These are phyloP conservation scores for Setomelanomma holmii DNA, from an alignment of 2,329 filamentous ascomycete species.

Conservation along the genomic window DNA sequence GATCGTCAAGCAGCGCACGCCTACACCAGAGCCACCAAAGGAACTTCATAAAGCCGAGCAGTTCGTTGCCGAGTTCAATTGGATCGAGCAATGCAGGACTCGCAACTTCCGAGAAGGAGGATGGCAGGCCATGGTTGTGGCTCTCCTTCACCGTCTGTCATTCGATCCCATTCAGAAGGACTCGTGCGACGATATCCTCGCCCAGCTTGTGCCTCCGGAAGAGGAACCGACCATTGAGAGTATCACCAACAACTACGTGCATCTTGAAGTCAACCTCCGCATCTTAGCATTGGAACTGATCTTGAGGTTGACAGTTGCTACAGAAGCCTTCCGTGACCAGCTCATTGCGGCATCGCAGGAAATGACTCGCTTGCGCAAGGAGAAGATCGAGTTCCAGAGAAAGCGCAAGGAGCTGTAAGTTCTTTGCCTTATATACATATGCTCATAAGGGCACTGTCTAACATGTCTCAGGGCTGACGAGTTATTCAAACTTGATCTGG, in stretches of 20 bases:
- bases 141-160: constrained; percentile 83
- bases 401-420: constrained; percentile 70
- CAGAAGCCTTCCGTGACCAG: constrained; percentile 83
- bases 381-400: constrained; percentile 92
- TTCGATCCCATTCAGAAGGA: constrained; percentile 73
- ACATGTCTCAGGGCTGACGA: constrained; percentile 67
- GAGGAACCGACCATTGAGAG: constrained; percentile 77
- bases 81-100: constrained; percentile 83
- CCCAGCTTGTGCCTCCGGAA: constrained; percentile 80
- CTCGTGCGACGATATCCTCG: constrained; percentile 79
- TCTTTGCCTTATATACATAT: not conserved
- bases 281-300: constrained; percentile 83
- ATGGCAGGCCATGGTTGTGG: constrained; percentile 90
- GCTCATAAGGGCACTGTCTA: constrained; percentile 4
- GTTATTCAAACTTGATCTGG: constrained; percentile 72
- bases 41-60: constrained; percentile 73
- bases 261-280: constrained; percentile 82
- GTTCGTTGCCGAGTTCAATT: constrained; percentile 75
- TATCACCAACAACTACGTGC: constrained; percentile 73
- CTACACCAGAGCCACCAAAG: constrained; percentile 45
- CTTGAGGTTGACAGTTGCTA: constrained; percentile 84
- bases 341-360: constrained; percentile 91
- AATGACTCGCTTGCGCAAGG: constrained; percentile 94
- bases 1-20: constrained; percentile 46
- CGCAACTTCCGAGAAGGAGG: constrained; percentile 87